Base-by-base conservation (phyloP, 768 basidiomycete species). In the Mycena galericulata region DNA sequence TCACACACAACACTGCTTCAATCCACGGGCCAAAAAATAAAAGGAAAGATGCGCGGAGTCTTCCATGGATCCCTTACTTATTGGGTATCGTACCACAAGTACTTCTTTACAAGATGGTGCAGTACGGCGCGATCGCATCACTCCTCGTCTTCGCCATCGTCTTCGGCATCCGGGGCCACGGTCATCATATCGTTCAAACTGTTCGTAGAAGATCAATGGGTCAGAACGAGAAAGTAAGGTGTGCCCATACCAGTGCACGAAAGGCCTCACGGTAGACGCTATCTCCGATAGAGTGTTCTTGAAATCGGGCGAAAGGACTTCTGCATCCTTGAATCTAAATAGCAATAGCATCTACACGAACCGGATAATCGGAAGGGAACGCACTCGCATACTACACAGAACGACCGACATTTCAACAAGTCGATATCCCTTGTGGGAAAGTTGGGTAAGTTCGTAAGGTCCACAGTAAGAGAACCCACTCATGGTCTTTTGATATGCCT, bases 401-500 rank as follows among this genome's bases (percentile, higher is more conserved):
- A 88, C 20, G 90, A 90, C 27, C 95, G 89, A 67, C 93, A 91
- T 78, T 94, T 94, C 68, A 99, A 81, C 55, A 99, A 80, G 77
- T 97, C 97, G 71, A 99, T 98, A 76, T 98, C 95, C 78, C 92
- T 93, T 67, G 36, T 61, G 24, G 30, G 29, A 11, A 65, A 41
- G 29, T 54, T 41, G 24, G n/a, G 60, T 40, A 47, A 55, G 18
- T 57, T 51, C 30, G 65, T 20, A 40, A 2, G 38, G 18, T 34
- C 49, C 18, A 72, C 18, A 11, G 71, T 20, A 30, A 26, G 50
- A 57, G 43, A 43, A 43, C 71, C 27, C 12, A 94, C 93, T 84
- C 84, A 76, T 98, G 96, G 32, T 85, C 86, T 79, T 96, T 99
- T 57, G 88, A 87, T 11, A 97, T 81, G 0, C 96, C 97, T 75